Base-by-base conservation (phyloP, 2,329 filamentous ascomycete species). In the Dothidotthia symphoricarpi region DNA sequence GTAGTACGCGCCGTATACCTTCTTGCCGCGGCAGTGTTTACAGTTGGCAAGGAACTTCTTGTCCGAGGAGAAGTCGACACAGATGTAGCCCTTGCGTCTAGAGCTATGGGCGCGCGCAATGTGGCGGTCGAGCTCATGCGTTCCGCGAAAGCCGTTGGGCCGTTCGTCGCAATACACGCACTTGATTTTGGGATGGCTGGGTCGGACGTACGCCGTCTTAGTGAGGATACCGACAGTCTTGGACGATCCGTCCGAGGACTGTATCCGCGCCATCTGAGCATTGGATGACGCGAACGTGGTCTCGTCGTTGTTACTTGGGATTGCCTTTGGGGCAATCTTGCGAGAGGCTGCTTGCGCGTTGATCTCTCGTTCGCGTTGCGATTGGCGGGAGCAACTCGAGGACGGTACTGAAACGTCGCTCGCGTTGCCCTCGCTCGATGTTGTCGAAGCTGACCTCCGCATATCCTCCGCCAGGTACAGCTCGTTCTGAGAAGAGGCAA, bases 1-100 rank as follows among this genome's bases (percentile, higher is more conserved):
- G 70, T 97, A 96, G 69, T 96, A 93, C 12, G 86, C 87, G 3
- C 86, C 86, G 55, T 97, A 97, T 41, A 80, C 77, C 72, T 95
- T 96, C 38, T 77, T 71, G 29, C 77, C 76, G 32, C 76, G 77
- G 66, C 91, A 97, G 31, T 86, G 80, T 67, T 95, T 95, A 78
- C 90, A 96, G 51, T 85, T 85, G 34, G 75, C 73, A 24, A 97
- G 77, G 27, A 89, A 83, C 68, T 77, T 69, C 77, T 75, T 66
- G 69, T 80, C 62, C 53, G 74, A 54, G 65, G 77, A 70, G 16
- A 75, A 76, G 46, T 84, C 80, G 26, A 80, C 71, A 55, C 79
- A 82, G 31, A 84, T 75, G 75, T 77, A 85, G 37, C 80, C 79
- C 41, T 78, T 81, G 45, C 77, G 74, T 10, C 71, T 68, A 19